Percentiles rank a stretch among this genome's conserved stretches.
Conservation (phyloP, 805 yeast genomes). For the Saccharomycopsis sp. region DNA sequence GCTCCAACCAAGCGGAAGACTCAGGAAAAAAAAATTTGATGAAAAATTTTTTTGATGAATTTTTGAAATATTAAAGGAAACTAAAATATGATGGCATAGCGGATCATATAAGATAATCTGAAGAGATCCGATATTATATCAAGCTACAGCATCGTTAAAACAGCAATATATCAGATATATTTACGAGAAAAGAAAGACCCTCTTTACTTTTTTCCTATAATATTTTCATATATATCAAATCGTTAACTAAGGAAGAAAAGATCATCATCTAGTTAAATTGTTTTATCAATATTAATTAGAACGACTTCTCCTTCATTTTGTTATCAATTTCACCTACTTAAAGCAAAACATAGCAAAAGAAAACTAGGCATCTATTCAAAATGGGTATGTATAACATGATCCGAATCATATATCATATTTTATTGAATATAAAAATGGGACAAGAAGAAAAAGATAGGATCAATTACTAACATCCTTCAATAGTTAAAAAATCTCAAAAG, state of each 20-base stretch:
- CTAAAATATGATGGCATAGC: not conserved
- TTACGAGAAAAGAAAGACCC: not conserved
- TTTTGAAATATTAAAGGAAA: not conserved
- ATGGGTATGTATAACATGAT: not conserved
- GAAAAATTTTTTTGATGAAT: not conserved
- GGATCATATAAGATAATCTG: not conserved
- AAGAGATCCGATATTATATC: not conserved
- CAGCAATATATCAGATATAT: not conserved
- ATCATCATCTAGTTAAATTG: not conserved
- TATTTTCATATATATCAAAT: not conserved
- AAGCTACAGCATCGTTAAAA: not conserved
- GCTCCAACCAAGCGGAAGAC: too few species aligned
- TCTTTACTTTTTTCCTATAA: too few species aligned
- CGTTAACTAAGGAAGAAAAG: not conserved
- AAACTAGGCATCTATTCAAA: not conserved
- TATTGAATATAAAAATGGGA: too few species aligned
- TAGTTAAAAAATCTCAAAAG: slow-evolving; percentile 43
- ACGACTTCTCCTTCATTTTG: not conserved
- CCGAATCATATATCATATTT: too few species aligned
- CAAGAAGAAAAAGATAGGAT: not conserved
- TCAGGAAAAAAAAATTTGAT: not conserved
- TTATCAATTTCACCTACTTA: not conserved
- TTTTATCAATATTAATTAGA: not conserved
- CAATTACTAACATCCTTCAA: not conserved
- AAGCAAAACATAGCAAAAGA: not conserved